Base-by-base conservation (phyloP, 2,329 filamentous ascomycete genomes). In the Trichothecium roseum region DNA sequence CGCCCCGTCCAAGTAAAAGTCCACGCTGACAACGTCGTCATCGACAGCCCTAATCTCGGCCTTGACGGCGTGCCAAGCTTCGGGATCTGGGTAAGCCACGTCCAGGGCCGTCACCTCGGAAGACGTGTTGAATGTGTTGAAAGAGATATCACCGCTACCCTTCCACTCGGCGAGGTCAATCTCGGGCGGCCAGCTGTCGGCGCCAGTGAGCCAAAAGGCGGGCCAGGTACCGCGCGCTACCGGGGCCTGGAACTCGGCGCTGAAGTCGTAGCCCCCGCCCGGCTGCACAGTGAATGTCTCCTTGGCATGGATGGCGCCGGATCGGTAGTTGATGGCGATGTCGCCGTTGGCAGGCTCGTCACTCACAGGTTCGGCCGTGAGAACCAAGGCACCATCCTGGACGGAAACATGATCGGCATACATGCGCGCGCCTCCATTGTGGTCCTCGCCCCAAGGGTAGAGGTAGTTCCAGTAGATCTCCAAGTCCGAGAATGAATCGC, bases 111-210 rank as follows among this genome's bases (percentile, higher is more conserved):
- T 50, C 3, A 73, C 62, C 30, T 63, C 47, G 4, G 56, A 63
- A 22, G 62, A 63, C 2, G 66, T 66, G 43, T 68, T 66, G 47
- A 69, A 69, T 1, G 69, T 74, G 44, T 74, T 74, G 54, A 74
- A 74, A 22, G 59, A 66, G 40, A 73, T 67, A 46, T 69, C 65
- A 13, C 69, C 69, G 24, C 51, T 60, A n/a, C 72, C 72, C 47
- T 75, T 76, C 72, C 72, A 76, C 51, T 76, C 72, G 2, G 71
- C 71, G 52, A 76, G 61, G 46, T 76, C 72, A 37, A 76, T 64
- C 60, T 75, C 72, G 0, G 72, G 72, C 13, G 71, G 72, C 72
- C 72, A 76, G 1, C 62, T 58, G 30, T 68, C 48, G 1, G 69
- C 68, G 0, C 59, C 69, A 2, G 69, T 74, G 12, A 75, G 51